Evolutionary conservation across 2,329 filamentous ascomycete species (phyloP), one percentile per base, ranked within the genome.

Genomic region (Neoscytalidium dimidiatum): DNA sequence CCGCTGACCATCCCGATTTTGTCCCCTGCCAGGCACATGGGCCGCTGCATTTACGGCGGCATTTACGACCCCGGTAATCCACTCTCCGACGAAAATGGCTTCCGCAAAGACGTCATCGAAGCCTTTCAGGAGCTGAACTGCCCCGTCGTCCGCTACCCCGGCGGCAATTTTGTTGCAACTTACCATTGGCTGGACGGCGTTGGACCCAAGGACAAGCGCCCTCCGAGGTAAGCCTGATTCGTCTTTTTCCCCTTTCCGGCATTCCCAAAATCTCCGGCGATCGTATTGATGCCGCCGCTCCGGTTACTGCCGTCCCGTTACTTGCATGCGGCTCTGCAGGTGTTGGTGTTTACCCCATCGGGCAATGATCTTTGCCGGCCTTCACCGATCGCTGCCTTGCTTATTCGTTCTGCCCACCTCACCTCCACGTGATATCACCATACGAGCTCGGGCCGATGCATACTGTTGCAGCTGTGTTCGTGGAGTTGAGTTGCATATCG

Each of bases 171-270:
- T 75, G 86, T 88, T 49, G 92, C 92, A 3, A 94, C 91, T 1
- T 95, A 94, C 76, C 90, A 94, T 80, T 95, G 92, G 91, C 82
- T 88, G 56, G 92, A 95, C 76, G 92, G 91, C 9, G 83, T 96
- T 68, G 92, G 92, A 1, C 91, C 91, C 0, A 84, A 81, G 67
- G 89, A 92, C 23, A 81, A 88, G 70, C 83, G 92, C 51, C 91
- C 90, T 3, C 74, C 77, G 52, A 78, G 83, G 77, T 85, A 80
- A 69, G 68, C n/a, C 33, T 35, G 33, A 21, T 33, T 57, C 9
- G n/a, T 41, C 26, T 51, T 28, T 44, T 11, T 44, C 31, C 13
- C 31, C n/a, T 35, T 9, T 35, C 46, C 35, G 17, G 8, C n/a
- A n/a, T 31, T 33, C 33, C 28, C 5, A 21, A 60, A 60, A 60